Base-by-base conservation (phyloP, 371 early-diverging fungal species). In the Mortierella sp. region DNA sequence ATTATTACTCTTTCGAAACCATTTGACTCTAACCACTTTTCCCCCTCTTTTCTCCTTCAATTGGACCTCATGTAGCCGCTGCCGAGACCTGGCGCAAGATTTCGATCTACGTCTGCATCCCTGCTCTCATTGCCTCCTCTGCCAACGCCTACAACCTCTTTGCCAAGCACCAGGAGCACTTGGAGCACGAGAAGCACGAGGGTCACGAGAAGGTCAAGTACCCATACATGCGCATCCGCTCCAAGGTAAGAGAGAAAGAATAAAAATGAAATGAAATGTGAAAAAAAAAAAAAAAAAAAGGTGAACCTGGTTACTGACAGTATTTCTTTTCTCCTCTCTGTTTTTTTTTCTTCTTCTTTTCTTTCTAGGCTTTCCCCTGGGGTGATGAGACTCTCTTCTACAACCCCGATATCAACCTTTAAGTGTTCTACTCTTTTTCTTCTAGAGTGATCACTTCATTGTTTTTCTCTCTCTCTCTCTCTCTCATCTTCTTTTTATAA, bases 381-480 rank as follows among this genome's bases (percentile, higher is more conserved):
- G 81, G 83, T 64, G 80, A 83, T 47, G 74, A 83, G 68, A 66
- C 81, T 60, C 70, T 83, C 61, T 83, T 83, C 77, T 74, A 72
- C 74, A 83, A 83, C 72, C 74, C 83, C 55, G 74, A 37, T 3
- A 57, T 83, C 44, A 83, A 83, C 75, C 65, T 72, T 57, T 72
- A 72, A 75, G 28, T 26, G 14, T 15, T 2, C 12, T 14, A 25
- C 6, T 4, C 45, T 7, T 26, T 47, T 19, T 29, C n/a, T 48
- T 1, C 47, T 26, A 15, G 6, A 23, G 45, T 21, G 14, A 12
- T 21, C 11, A 37, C 25, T 45, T 44, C 28, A n/a, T n/a, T n/a
- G n/a, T n/a, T n/a, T n/a, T n/a, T 15, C 57, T 12, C 25, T 43
- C 14, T 21, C 26, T 23, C 4, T 26, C 47, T 60, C 23, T n/a